Evolutionary conservation across 371 early-diverging fungal species (phyloP).

Genomic region (Mucor sp.): DNA sequence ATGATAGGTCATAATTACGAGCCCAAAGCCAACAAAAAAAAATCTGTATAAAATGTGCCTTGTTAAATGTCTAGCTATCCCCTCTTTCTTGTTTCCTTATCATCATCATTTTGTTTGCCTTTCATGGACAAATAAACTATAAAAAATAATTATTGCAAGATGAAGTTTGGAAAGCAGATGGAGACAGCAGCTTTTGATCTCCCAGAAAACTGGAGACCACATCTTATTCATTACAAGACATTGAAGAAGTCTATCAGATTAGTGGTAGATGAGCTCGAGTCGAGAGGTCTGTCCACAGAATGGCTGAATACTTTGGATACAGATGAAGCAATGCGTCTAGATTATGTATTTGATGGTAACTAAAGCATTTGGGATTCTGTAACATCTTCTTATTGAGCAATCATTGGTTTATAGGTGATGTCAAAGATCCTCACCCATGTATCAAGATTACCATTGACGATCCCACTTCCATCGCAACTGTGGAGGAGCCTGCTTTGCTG

Average conservation of each 20-base stretch:
- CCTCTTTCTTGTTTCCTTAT: constrained; percentile 3
- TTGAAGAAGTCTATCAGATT: constrained; percentile 70
- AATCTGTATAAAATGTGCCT: not conserved
- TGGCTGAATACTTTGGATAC: constrained; percentile 32
- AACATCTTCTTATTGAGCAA: not conserved
- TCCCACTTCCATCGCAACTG: constrained; percentile 13
- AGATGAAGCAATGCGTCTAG: constrained; percentile 29
- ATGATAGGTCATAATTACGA: constrained; percentile 5
- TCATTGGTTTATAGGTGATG: constrained; percentile 23
- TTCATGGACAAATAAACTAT: constrained; percentile 13
- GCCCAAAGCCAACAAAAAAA: not conserved
- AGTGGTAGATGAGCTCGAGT: constrained; percentile 70
- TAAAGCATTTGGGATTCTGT: not conserved
- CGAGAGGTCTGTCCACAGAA: constrained; percentile 36
- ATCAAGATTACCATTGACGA: constrained; percentile 39
- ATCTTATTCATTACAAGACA: constrained; percentile 69
- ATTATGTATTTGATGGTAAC: constrained; percentile 51
- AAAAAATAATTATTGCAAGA: constrained; percentile 5
- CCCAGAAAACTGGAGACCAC: constrained; percentile 70
- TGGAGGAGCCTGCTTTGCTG: constrained; percentile 15
- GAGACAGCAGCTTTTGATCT: constrained; percentile 61
- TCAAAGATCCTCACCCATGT: constrained; percentile 38
- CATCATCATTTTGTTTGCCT: constrained; percentile 4
- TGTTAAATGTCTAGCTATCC: not conserved
- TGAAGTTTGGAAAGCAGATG: constrained; percentile 71